phyloP scores from a whole-genome alignment of 148 eudicot species.

The Cornus controversa region DNA sequence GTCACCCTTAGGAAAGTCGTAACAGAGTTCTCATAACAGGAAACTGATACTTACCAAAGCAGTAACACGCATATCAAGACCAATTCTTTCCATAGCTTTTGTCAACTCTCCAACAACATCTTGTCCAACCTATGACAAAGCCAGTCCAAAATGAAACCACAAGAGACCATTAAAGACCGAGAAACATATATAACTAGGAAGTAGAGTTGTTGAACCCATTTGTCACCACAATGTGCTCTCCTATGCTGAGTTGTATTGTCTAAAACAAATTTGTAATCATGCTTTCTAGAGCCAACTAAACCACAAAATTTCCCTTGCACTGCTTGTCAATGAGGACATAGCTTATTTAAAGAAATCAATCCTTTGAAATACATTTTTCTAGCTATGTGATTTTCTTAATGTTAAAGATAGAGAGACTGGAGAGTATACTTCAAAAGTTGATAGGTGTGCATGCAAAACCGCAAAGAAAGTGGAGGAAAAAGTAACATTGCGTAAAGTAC shows the following conservation, averaged over 20 bases:
- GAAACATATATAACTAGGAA: neutral
- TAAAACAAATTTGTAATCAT: neutral
- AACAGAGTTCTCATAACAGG: neutral
- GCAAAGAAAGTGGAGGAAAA: no score
- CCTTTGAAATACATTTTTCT: neutral
- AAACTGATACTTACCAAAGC: conserved; percentile 49
- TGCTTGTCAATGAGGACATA: neutral
- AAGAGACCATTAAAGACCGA: neutral
- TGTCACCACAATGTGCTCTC: neutral
- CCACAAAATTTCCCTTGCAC: neutral
- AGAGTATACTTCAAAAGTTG: neutral
- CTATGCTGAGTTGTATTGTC: neutral
- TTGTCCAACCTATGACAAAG: conserved; percentile 40
- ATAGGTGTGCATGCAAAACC: no score
- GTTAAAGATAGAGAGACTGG: neutral
- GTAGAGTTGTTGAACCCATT: neutral
- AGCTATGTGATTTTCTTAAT: neutral
- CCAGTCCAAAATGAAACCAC: conserved; percentile 4
- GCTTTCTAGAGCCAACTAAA: neutral
- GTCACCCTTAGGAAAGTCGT: neutral
- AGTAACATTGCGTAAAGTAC: neutral
- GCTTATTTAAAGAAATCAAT: neutral
- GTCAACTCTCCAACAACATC: conserved; percentile 57
- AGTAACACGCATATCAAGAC: conserved; percentile 59
- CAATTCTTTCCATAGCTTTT: conserved; percentile 53